Conservation (phyloP, 2,329 filamentous ascomycete genomes). For the Pseudocercospora fijiensis region DNA sequence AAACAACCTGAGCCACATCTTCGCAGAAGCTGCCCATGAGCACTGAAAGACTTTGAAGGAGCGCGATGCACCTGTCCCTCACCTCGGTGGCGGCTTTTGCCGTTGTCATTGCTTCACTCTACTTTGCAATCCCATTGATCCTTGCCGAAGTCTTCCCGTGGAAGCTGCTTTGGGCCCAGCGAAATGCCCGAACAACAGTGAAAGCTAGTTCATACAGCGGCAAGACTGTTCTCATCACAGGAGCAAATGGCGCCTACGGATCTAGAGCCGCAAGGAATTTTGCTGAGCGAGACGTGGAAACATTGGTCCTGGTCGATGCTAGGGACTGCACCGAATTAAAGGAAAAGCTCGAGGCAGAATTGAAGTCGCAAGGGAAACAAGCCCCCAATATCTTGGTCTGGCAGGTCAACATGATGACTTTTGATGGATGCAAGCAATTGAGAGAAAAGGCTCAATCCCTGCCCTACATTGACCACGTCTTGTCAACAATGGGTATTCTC, state of each 20-base stretch:
- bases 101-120: background rate
- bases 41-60: background rate
- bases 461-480: conserved; percentile 14
- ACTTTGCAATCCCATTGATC: conserved; percentile 10
- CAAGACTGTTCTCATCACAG: conserved; percentile 12
- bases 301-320: conserved; percentile 16
- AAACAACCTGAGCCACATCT: background rate
- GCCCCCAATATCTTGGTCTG: conserved; percentile 12
- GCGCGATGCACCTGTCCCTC: background rate
- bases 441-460: conserved; percentile 10
- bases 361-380: background rate
- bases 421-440: conserved; percentile 13
- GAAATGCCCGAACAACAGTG: conserved; percentile 8
- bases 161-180: conserved; percentile 11
- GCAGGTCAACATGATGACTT: conserved; percentile 19
- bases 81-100: background rate
- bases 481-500: conserved; percentile 16
- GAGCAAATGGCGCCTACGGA: conserved; percentile 17
- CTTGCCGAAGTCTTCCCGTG: conserved; percentile 20
- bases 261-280: conserved; percentile 17
- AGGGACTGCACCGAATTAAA: conserved; percentile 15
- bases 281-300: conserved; percentile 11
- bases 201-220: conserved; percentile 9
- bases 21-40: background rate
- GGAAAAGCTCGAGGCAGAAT: conserved; percentile 11